Evolutionary conservation across 306 rosid genomes (phyloP).

Genomic region (Trifolium pratense): DNA sequence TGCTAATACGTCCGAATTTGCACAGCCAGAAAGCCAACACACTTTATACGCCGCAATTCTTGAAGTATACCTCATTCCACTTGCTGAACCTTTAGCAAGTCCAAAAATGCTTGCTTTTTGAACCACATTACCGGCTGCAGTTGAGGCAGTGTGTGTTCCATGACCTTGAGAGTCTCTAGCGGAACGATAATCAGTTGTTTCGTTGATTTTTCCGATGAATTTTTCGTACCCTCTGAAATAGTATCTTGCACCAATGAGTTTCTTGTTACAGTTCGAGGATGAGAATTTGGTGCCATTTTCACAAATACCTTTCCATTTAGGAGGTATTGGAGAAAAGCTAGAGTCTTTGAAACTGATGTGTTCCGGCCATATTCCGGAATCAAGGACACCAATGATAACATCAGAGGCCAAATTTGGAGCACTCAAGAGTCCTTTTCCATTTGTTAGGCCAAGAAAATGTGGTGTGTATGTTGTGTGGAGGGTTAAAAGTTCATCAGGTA

Average conservation of each 20-base stretch:
- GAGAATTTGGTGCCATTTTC: conserved; percentile 67
- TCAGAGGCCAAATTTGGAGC: conserved; percentile 59
- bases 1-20: conserved; percentile 65
- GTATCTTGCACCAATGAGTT: conserved; percentile 72
- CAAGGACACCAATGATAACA: conserved; percentile 66
- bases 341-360: conserved; percentile 65
- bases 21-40: conserved; percentile 73
- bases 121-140: conserved; percentile 63
- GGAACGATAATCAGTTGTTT: conserved; percentile 53
- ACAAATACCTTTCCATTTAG: conserved; percentile 72
- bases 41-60: conserved; percentile 77
- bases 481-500: conserved; percentile 59
- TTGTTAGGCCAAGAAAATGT: conserved; percentile 61
- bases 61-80: conserved; percentile 69
- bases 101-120: conserved; percentile 53
- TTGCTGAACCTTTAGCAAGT: conserved; percentile 59
- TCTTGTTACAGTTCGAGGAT: conserved; percentile 62
- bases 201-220: conserved; percentile 52
- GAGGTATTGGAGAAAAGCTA: conserved; percentile 54
- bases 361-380: conserved; percentile 84
- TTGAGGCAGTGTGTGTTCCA: conserved; percentile 86
- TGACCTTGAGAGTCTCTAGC: conserved; percentile 71
- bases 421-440: conserved; percentile 61
- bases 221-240: conserved; percentile 67
- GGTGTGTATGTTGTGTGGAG: conserved; percentile 73